phyloP scores from a whole-genome alignment of 169 alveolate genomes.

The Plasmodium cynomolgi region DNA sequence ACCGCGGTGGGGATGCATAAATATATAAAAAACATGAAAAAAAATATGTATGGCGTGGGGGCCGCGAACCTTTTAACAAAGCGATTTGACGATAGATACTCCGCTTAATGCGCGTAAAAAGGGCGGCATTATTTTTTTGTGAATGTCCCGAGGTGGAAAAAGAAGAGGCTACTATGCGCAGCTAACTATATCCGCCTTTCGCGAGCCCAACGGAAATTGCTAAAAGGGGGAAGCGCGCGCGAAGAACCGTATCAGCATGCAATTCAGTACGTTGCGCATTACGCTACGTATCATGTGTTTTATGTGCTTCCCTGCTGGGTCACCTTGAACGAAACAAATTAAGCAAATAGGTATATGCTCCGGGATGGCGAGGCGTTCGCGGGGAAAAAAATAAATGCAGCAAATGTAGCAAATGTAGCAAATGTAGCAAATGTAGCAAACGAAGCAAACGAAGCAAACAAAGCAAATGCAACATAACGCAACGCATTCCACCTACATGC shows the following conservation, averaged over 20 bases:
- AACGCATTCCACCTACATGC: neutral
- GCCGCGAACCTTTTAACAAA: neutral
- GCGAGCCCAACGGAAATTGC: neutral
- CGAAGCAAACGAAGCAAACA: no score
- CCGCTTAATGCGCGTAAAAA: neutral
- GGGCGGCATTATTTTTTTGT: neutral
- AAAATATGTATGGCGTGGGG: neutral
- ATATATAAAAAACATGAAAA: no score
- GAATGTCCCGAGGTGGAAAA: neutral
- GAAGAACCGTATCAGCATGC: neutral
- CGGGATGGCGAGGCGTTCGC: neutral
- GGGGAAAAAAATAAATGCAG: neutral
- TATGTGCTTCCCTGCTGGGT: neutral
- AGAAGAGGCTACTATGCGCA: neutral
- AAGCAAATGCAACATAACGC: neutral
- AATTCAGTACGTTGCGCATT: neutral
- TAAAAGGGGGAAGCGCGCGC: neutral
- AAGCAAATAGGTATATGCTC: neutral
- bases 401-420: neutral
- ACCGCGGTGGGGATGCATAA: neutral
- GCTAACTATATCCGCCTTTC: neutral
- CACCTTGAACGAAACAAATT: neutral
- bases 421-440: neutral
- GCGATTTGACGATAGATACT: neutral
- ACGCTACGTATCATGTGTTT: neutral